These are phyloP conservation scores for Xenoacremonium recifei DNA, from an alignment of 2,329 filamentous ascomycete species.

Conservation along the genomic window DNA sequence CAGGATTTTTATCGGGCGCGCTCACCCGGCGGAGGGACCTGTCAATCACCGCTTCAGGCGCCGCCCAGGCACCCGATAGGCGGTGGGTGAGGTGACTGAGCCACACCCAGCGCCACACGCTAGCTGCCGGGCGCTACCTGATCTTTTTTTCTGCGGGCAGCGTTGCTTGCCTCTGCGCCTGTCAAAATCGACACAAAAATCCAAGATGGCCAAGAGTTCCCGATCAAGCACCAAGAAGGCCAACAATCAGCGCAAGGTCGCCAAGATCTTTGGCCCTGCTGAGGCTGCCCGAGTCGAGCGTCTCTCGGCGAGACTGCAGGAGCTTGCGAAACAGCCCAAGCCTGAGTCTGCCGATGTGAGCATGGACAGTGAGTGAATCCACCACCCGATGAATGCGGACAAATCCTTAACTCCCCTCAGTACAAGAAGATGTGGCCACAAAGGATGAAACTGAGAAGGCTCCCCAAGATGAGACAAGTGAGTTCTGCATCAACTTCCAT, in stretches of 20 bases:
- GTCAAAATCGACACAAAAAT: constrained; percentile 10
- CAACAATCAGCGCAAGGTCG: constrained; percentile 79
- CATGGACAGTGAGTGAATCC: constrained; percentile 39
- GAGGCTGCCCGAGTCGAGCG: constrained; percentile 78
- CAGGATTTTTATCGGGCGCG: too few species aligned
- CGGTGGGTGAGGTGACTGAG: too few species aligned
- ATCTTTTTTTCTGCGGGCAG: constrained; percentile 31
- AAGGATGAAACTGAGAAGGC: constrained; percentile 31
- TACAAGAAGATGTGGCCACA: constrained; percentile 26
- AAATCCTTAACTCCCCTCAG: constrained; percentile 13
- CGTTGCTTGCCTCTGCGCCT: too few species aligned
- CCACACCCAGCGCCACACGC: constrained; percentile 12
- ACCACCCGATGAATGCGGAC: too few species aligned
- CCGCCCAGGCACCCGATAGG: too few species aligned
- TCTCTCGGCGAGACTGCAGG: constrained; percentile 81
- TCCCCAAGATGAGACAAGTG: constrained; percentile 21
- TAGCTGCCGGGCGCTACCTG: constrained; percentile 10
- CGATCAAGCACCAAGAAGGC: constrained; percentile 77
- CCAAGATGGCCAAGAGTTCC: constrained; percentile 81
- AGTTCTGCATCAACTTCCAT: constrained; percentile 10
- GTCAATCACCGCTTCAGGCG: too few species aligned
- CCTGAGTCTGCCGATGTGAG: constrained; percentile 53
- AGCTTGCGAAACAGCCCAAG: constrained; percentile 74
- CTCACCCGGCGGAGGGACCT: too few species aligned
- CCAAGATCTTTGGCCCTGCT: constrained; percentile 79